Evolutionary conservation across 257 asterid species (phyloP).

Genomic region (Fraxinus pennsylvanica): DNA sequence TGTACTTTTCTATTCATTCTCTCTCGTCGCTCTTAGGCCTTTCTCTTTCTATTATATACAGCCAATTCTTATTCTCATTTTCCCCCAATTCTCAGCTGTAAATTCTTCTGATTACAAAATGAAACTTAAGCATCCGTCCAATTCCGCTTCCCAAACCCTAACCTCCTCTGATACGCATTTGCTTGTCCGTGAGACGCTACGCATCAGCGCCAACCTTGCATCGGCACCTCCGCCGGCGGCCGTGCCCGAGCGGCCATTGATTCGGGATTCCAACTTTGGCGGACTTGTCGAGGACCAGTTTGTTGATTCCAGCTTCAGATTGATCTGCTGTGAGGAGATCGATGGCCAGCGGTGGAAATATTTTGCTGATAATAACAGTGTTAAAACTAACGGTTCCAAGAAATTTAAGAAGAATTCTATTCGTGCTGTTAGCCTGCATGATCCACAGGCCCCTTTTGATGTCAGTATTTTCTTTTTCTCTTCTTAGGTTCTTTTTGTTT

Average conservation of each 20-base stretch:
- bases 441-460: constrained; percentile 74
- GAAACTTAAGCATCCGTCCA: constrained; percentile 68
- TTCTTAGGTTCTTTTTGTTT: constrained; percentile 1
- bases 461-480: constrained; percentile 39
- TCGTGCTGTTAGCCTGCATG: constrained; percentile 74
- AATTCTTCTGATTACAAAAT: constrained; percentile 33
- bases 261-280: constrained; percentile 50
- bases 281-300: constrained; percentile 66
- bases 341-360: constrained; percentile 89
- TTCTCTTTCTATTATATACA: not conserved
- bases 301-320: constrained; percentile 68
- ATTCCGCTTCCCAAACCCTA: constrained; percentile 66
- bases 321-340: constrained; percentile 90
- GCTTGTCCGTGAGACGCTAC: constrained; percentile 89
- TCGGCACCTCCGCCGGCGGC: constrained; percentile 57
- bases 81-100: constrained; percentile 11
- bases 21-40: not conserved
- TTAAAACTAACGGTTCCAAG: constrained; percentile 32
- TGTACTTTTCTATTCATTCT: constrained; percentile 11
- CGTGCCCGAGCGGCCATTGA: constrained; percentile 28
- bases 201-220: constrained; percentile 96
- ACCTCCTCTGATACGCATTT: constrained; percentile 68
- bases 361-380: constrained; percentile 49
- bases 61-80: constrained; percentile 12
- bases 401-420: constrained; percentile 62